These are phyloP conservation scores for Parmales sp. DNA, from an alignment of 108 stramenopile genomes.

Conservation along the genomic window DNA sequence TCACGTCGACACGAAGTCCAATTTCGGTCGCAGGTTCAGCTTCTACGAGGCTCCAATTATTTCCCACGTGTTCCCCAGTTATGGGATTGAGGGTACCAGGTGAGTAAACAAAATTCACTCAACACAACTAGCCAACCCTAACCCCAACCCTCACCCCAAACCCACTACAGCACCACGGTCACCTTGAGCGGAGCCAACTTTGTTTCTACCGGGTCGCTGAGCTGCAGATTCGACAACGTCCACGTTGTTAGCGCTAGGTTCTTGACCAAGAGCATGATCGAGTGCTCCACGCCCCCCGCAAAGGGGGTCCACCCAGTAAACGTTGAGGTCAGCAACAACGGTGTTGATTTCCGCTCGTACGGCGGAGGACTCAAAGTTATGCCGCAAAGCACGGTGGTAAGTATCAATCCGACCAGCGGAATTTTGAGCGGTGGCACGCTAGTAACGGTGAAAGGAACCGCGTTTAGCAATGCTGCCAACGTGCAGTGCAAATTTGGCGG, in stretches of 20 bases:
- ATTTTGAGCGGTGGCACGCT: neutral
- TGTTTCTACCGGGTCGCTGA: neutral
- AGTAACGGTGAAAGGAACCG: neutral
- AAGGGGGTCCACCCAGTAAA: no score
- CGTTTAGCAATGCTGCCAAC: neutral
- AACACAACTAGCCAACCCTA: no score
- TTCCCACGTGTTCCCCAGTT: no score
- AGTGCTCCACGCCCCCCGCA: no score
- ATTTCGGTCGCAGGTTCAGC: no score
- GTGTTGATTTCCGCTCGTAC: neutral
- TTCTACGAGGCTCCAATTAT: no score
- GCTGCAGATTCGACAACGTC: conserved; percentile 27
- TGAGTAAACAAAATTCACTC: no score
- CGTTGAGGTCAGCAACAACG: neutral
- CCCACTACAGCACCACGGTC: conserved; percentile 22
- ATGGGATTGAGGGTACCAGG: no score
- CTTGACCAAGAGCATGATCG: no score
- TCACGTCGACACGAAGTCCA: no score
- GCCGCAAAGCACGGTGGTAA: neutral
- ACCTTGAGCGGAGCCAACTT: conserved; percentile 16
- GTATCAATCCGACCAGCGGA: neutral
- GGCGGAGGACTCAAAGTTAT: neutral
- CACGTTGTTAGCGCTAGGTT: no score
- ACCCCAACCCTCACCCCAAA: no score
- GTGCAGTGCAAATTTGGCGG: neutral